Percentiles rank a stretch among this genome's conserved stretches.
These are phyloP conservation scores for Lactarius deliciosus DNA, from an alignment of 768 basidiomycete genomes.

Conservation along the genomic window DNA sequence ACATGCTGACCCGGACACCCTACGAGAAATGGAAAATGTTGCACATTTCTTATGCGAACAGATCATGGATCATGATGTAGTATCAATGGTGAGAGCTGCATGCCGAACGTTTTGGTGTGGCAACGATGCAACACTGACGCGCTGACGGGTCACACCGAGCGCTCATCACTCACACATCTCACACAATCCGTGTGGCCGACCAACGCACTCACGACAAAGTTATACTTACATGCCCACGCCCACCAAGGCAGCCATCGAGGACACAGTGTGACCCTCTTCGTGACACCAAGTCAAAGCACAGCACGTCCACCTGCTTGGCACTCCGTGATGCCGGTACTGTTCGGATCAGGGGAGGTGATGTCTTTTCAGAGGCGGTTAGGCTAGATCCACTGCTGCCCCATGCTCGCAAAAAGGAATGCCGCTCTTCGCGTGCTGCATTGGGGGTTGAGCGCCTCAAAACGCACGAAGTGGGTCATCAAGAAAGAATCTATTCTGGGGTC, in stretches of 20 bases:
- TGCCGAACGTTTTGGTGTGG: not conserved
- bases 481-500: no score
- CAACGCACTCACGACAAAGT: not conserved
- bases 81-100: not conserved
- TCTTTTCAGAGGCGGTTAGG: not conserved
- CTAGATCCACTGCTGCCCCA: not conserved
- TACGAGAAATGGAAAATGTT: not conserved
- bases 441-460: not conserved
- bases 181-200: not conserved
- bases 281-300: not conserved
- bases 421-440: not conserved
- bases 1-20: not conserved
- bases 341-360: not conserved
- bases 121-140: not conserved
- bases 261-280: not conserved
- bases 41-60: not conserved
- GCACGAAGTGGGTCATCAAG: no score
- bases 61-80: not conserved
- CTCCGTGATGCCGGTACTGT: not conserved
- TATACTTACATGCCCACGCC: not conserved
- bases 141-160: not conserved
- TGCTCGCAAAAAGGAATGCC: not conserved
- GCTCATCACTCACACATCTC: not conserved
- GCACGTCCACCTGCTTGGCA: not conserved
- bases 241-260: not conserved